Evolutionary conservation across 495 filamentous ascomycete species (phyloP), one percentile per base, ranked within the genome.

Genomic region (Cetradonia linearis): DNA sequence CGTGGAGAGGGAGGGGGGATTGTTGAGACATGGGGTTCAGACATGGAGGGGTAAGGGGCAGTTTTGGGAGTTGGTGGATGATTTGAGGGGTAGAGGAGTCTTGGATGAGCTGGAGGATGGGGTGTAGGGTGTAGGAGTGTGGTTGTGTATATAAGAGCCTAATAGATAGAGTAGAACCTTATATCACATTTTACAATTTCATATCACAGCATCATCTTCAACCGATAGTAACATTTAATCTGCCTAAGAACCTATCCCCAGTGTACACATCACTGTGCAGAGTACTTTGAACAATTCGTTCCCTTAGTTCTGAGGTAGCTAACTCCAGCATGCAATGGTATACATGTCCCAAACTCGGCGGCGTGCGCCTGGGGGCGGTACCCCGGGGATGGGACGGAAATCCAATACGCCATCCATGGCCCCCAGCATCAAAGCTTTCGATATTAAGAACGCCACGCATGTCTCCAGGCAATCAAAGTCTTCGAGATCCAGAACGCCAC

Each of bases 1-100:
- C 58, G 73, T 74, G 46, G 59, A 67, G 58, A 55, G 65, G 63
- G 46, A 56, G 54, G 61, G 63, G 33, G 70, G 71, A 6, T 25
- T 65, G 31, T 56, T 42, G 37, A 16, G 60, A 59, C 54, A 61
- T 62, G 58, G 62, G 16, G 56, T 54, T 13, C 30, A 30, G 9
- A 50, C 46, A 33, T 65, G 65, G 48, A 66, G 48, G 34, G 62
- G 55, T 16, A 67, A 70, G 10, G 65, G 55, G 27, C 66, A 63
- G 31, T 67, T 65, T 38, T 71, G 67, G 31, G 73, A 68, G 0
- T 58, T 61, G 30, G 67, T 68, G 58, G 59, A 56, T 52, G 48
- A 49, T 31, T 46, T 62, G 58, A 67, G 65, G 65, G 36, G 56
- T 23, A 66, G 66, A 23, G 66, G 62, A 33, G 58, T 56, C 13